Percentiles rank a stretch among this genome's conserved stretches.
Evolutionary conservation across 768 basidiomycete genomes (phyloP).

Genomic region (Auriscalpium vulgare): DNA sequence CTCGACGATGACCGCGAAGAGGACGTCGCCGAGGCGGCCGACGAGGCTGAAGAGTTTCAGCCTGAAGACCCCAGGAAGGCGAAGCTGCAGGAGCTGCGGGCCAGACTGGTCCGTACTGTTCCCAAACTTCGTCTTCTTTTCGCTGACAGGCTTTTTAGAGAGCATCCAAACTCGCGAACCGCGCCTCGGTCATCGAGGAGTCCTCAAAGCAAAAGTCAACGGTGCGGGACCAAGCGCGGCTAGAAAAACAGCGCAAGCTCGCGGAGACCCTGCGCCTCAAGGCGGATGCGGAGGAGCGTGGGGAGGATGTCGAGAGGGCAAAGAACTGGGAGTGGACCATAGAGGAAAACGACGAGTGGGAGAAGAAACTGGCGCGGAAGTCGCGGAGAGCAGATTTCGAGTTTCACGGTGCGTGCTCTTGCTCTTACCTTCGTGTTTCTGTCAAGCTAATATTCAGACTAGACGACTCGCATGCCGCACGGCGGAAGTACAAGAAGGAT

Average conservation of each 20-base stretch:
- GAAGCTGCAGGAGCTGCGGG: conserved; percentile 11
- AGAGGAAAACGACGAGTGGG: conserved; percentile 96
- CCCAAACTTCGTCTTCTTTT: background rate
- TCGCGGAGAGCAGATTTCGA: conserved; percentile 79
- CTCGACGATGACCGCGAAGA: too few relatives aligned
- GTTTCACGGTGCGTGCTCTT: conserved; percentile 69
- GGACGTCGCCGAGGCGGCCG: background rate
- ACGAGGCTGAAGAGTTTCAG: background rate
- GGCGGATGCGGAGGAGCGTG: conserved; percentile 82
- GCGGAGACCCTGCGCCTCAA: conserved; percentile 81
- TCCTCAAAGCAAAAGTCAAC: conserved; percentile 68
- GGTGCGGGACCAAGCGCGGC: conserved; percentile 70
- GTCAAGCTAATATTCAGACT: background rate
- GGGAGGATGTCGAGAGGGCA: conserved; percentile 85
- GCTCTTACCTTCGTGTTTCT: background rate
- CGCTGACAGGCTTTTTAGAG: conserved; percentile 35
- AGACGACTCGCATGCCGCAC: conserved; percentile 90
- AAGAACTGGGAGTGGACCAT: conserved; percentile 96
- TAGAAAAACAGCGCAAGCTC: conserved; percentile 86
- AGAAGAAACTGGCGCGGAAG: conserved; percentile 80
- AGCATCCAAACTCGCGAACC: conserved; percentile 73
- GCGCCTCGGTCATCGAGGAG: conserved; percentile 80
- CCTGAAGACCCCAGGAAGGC: background rate
- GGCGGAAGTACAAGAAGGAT: conserved; percentile 88
- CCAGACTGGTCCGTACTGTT: conserved; percentile 5